phyloP scores from a whole-genome alignment of 371 early-diverging fungal species.

The Amoeboaphelidium protococcarum region DNA sequence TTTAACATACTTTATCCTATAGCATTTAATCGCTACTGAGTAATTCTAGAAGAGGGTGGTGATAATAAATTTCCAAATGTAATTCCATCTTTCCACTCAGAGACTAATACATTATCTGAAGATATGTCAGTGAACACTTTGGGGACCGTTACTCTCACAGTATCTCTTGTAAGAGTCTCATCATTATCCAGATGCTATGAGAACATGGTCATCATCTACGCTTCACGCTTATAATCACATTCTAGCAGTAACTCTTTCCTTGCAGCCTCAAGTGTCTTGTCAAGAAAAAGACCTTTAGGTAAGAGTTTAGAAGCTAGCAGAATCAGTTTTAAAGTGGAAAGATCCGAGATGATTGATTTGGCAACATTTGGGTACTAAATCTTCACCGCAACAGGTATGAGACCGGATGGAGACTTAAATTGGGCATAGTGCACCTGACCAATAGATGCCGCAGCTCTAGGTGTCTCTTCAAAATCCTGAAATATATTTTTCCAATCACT shows the following conservation, averaged over 20 bases:
- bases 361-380: slow-evolving; percentile 90
- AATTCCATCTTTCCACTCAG: slow-evolving; percentile 48
- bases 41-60: slow-evolving; percentile 17
- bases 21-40: slow-evolving; percentile 36
- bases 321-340: slow-evolving; percentile 50
- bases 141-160: slow-evolving; percentile 35
- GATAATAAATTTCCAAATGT: slow-evolving; percentile 33
- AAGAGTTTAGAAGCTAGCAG: slow-evolving; percentile 49
- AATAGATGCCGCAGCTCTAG: slow-evolving; percentile 85
- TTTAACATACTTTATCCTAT: slow-evolving; percentile 32
- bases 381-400: slow-evolving; percentile 51
- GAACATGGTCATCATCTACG: slow-evolving; percentile 40
- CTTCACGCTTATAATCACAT: slow-evolving; percentile 74
- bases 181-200: slow-evolving; percentile 20
- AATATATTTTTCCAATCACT: slow-evolving; percentile 43
- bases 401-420: slow-evolving; percentile 13
- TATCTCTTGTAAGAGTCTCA: slow-evolving; percentile 13
- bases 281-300: slow-evolving; percentile 80
- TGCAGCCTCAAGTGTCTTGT: slow-evolving; percentile 73
- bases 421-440: slow-evolving; percentile 74
- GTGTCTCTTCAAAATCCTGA: slow-evolving; percentile 32
- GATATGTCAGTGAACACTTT: slow-evolving; percentile 33
- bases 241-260: slow-evolving; percentile 76
- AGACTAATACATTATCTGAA: slow-evolving; percentile 41
- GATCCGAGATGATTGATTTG: slow-evolving; percentile 55